A percentile compares a stretch with the other conserved stretches of the same genome.
phyloP scores from a whole-genome alignment of 495 filamentous ascomycete species.

The Gamarada debralockiae region DNA sequence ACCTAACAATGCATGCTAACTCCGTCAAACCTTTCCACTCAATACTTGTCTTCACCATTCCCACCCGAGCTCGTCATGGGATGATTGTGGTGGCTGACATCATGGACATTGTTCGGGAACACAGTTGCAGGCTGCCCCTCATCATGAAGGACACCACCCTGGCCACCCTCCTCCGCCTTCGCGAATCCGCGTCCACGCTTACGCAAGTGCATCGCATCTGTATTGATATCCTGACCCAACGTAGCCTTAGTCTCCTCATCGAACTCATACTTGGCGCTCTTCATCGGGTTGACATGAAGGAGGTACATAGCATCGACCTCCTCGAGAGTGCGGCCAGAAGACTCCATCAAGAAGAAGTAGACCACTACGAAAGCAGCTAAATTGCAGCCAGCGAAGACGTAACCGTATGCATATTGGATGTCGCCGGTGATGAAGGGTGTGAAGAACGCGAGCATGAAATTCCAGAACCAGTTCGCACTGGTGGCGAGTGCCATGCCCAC shows the following conservation, averaged over 20 bases:
- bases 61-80: no score
- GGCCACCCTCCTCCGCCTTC: not conserved
- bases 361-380: constrained; percentile 59
- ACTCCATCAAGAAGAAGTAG: constrained; percentile 79
- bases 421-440: constrained; percentile 68
- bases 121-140: no score
- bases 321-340: constrained; percentile 63
- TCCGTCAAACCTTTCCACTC: no score
- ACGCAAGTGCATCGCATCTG: constrained; percentile 9
- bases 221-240: not conserved
- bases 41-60: no score
- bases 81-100: no score
- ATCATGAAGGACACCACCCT: not conserved
- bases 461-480: constrained; percentile 85
- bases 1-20: no score
- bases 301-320: constrained; percentile 82
- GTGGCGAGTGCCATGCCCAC: constrained; percentile 74
- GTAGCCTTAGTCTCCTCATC: constrained; percentile 18
- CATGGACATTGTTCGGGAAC: no score
- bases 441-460: constrained; percentile 79
- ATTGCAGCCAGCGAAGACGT: constrained; percentile 73
- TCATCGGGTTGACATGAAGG: constrained; percentile 63
- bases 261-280: constrained; percentile 50
- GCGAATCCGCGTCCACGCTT: not conserved
- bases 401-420: constrained; percentile 75